A percentile compares a stretch with the other conserved stretches of the same genome.
Conservation (phyloP, 2,329 filamentous ascomycete genomes). For the Lachnellula suecica region DNA sequence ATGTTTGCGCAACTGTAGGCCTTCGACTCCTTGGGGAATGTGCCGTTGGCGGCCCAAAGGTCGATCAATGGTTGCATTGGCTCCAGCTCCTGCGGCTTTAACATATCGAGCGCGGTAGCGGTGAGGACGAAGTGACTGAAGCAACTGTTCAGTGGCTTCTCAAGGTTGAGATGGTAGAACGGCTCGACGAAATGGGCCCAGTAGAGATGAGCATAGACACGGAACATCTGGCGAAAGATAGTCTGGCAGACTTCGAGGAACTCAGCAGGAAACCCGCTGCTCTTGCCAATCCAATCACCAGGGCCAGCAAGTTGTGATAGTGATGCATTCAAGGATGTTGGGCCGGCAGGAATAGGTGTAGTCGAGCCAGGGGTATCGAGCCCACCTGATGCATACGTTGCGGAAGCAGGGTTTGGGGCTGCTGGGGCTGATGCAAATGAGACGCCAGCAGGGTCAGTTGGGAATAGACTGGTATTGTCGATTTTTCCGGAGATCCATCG, state of each 20-base stretch:
- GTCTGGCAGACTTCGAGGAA: slow-evolving; percentile 90
- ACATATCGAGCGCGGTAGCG: slow-evolving; percentile 77
- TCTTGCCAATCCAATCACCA: slow-evolving; percentile 83
- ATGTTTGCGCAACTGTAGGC: slow-evolving; percentile 66
- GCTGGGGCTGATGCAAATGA: slow-evolving; percentile 64
- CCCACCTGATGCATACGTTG: slow-evolving; percentile 54
- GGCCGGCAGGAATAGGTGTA: slow-evolving; percentile 35
- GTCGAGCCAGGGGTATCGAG: slow-evolving; percentile 41
- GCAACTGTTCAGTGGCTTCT: slow-evolving; percentile 82
- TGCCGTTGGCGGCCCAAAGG: slow-evolving; percentile 85
- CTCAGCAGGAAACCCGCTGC: slow-evolving; percentile 86
- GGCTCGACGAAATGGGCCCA: slow-evolving; percentile 90
- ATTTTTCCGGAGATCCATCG: slow-evolving; percentile 98
- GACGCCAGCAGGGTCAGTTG: slow-evolving; percentile 74
- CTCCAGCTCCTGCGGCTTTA: slow-evolving; percentile 87
- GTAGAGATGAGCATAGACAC: slow-evolving; percentile 96
- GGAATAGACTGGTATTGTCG: slow-evolving; percentile 85
- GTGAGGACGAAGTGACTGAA: slow-evolving; percentile 84
- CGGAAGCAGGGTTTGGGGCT: slow-evolving; percentile 56
- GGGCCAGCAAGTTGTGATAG: slow-evolving; percentile 62
- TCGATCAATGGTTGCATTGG: slow-evolving; percentile 95
- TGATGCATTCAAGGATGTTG: slow-evolving; percentile 47
- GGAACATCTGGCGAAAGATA: slow-evolving; percentile 98
- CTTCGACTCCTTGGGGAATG: slow-evolving; percentile 75
- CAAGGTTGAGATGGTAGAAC: slow-evolving; percentile 78